A percentile compares a stretch with the other conserved stretches of the same genome.
phyloP scores from a whole-genome alignment of 2,329 filamentous ascomycete species.

The Penicillium oxalicum region DNA sequence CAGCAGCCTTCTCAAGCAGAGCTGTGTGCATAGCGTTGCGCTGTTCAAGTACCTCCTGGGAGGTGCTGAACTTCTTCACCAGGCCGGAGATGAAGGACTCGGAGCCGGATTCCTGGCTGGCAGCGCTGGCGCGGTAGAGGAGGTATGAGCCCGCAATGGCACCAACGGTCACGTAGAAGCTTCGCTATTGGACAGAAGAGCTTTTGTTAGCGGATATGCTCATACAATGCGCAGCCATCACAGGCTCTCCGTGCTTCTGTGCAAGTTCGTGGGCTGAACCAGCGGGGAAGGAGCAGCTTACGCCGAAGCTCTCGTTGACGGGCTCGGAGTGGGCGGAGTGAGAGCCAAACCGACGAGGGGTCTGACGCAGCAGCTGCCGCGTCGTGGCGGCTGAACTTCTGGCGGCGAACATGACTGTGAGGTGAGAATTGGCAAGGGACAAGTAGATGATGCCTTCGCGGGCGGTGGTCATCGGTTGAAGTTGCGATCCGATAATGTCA shows the following conservation, averaged over 20 bases:
- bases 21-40: conserved; percentile 56
- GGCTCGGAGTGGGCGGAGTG: conserved; percentile 38
- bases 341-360: conserved; percentile 41
- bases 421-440: conserved; percentile 27
- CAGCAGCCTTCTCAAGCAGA: conserved; percentile 57
- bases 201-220: conserved; percentile 14
- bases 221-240: conserved; percentile 6
- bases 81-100: conserved; percentile 40
- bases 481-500: conserved; percentile 17
- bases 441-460: conserved; percentile 27
- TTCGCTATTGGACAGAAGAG: conserved; percentile 33
- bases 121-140: conserved; percentile 39
- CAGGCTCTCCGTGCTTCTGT: conserved; percentile 5
- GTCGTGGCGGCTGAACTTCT: conserved; percentile 36
- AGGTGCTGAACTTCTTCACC: conserved; percentile 52
- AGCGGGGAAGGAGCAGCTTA: conserved; percentile 29
- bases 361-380: conserved; percentile 37
- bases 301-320: conserved; percentile 43
- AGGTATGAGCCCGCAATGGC: conserved; percentile 38
- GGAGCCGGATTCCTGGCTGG: conserved; percentile 33
- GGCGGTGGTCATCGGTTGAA: conserved; percentile 19
- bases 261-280: conserved; percentile 6
- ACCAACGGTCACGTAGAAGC: conserved; percentile 44
- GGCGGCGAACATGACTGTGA: conserved; percentile 37
- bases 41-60: conserved; percentile 49